Conservation (phyloP, 768 basidiomycete species). For the Lentinula boryana region DNA sequence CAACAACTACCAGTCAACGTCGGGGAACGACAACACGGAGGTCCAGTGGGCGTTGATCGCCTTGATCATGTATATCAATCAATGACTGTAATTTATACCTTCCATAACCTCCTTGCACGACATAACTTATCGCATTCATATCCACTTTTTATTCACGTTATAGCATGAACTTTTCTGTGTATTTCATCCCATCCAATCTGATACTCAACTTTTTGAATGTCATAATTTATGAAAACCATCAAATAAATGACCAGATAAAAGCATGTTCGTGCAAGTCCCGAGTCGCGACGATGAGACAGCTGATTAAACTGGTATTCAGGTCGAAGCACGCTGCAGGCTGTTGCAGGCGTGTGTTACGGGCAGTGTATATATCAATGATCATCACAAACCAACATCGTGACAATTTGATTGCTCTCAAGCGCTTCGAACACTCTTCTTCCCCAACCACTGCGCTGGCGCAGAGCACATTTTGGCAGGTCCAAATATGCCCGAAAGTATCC, state of each 20-base stretch:
- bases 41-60: not conserved
- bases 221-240: too few relatives aligned
- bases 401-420: not conserved
- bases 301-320: too few relatives aligned
- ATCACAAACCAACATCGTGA: not conserved
- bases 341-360: too few relatives aligned
- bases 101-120: not conserved
- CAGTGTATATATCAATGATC: too few relatives aligned
- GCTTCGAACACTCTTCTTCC: not conserved
- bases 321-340: too few relatives aligned
- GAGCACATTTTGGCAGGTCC: slow-evolving; percentile 4
- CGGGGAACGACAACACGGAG: not conserved
- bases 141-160: not conserved
- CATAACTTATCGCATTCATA: not conserved
- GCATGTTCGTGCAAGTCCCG: too few relatives aligned
- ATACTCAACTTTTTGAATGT: too few relatives aligned
- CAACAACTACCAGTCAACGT: not conserved
- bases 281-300: too few relatives aligned
- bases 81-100: not conserved
- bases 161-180: not conserved
- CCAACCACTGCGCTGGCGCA: slow-evolving; percentile 1
- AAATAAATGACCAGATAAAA: too few relatives aligned
- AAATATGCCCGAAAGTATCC: not conserved
- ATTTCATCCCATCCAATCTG: not conserved
- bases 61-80: not conserved